These are phyloP conservation scores for Aspergillus heteromorphus DNA, from an alignment of 495 filamentous ascomycete species.

Conservation along the genomic window DNA sequence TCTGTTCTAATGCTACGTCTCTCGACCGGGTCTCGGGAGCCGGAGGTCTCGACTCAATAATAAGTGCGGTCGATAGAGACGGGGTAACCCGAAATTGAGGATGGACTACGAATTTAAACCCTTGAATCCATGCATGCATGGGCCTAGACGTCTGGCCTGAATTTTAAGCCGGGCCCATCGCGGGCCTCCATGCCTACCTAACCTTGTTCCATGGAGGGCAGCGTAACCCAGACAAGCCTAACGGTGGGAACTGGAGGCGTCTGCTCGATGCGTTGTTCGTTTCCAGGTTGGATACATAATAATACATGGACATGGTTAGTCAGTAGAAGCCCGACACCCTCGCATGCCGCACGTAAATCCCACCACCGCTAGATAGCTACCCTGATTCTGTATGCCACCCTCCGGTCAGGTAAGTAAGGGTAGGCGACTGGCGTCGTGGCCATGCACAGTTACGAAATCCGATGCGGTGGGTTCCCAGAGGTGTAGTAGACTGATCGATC, in stretches of 20 bases:
- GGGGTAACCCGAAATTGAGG: neutral
- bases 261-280: no score
- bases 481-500: no score
- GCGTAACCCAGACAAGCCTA: no score
- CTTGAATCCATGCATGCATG: neutral
- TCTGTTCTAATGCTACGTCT: constrained; percentile 1
- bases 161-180: neutral
- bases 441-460: neutral
- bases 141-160: neutral
- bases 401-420: neutral
- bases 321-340: neutral
- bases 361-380: neutral
- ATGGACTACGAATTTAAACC: neutral
- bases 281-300: no score
- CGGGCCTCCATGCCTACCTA: neutral
- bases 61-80: constrained; percentile 8
- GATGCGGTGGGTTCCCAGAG: neutral
- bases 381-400: neutral
- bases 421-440: neutral
- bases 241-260: no score
- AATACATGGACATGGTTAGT: neutral
- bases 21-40: constrained; percentile 3
- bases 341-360: neutral
- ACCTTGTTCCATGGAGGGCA: neutral
- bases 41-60: constrained; percentile 26